A percentile compares a stretch with the other conserved stretches of the same genome.
Evolutionary conservation across 495 filamentous ascomycete species (phyloP).

Genomic region (Cenococcum geophilum): DNA sequence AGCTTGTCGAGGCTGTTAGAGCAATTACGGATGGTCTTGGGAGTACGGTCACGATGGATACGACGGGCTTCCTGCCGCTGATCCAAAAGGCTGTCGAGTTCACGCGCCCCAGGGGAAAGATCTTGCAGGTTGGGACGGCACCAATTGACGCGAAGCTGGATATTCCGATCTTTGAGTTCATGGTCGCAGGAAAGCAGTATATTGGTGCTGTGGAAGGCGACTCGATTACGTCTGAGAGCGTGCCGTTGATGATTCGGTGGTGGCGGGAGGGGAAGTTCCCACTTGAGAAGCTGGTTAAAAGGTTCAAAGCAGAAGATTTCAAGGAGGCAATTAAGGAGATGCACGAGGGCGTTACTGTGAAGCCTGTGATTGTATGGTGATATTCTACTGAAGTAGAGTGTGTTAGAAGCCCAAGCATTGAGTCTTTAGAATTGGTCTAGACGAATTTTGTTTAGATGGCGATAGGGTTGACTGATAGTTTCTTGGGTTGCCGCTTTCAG

Average conservation of each 20-base stretch:
- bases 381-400: not conserved
- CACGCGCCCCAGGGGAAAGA: constrained; percentile 27
- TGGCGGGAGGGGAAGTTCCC: constrained; percentile 35
- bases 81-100: constrained; percentile 24
- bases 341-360: constrained; percentile 37
- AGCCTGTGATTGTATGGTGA: constrained; percentile 34
- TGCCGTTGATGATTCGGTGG: constrained; percentile 31
- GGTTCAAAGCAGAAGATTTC: constrained; percentile 63
- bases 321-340: constrained; percentile 44
- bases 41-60: constrained; percentile 25
- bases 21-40: constrained; percentile 4
- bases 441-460: too few species aligned
- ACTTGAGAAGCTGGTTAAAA: constrained; percentile 33
- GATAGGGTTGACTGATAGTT: too few species aligned
- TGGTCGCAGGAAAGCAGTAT: not conserved
- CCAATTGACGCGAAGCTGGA: constrained; percentile 20
- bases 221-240: constrained; percentile 7
- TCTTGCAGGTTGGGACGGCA: constrained; percentile 29
- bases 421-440: too few species aligned
- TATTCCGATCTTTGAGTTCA: constrained; percentile 6
- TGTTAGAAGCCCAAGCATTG: too few species aligned
- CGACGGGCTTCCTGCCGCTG: constrained; percentile 28
- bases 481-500: too few species aligned
- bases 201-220: not conserved
- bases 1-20: constrained; percentile 5